Base-by-base conservation (phyloP, 2,329 filamentous ascomycete genomes). In the Paracoccidioides lutzii region DNA sequence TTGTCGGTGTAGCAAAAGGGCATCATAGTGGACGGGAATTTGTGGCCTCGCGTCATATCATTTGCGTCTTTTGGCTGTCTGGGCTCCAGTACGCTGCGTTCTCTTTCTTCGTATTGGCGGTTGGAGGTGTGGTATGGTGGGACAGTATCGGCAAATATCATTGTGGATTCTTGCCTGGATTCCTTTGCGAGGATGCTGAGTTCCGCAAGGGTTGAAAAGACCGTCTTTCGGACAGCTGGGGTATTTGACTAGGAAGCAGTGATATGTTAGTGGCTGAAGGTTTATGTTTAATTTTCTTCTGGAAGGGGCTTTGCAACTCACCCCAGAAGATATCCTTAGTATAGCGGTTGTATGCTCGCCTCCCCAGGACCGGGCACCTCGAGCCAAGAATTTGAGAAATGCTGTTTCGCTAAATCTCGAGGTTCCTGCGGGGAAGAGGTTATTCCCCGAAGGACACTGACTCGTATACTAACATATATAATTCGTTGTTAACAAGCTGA, bases 1-100 rank as follows among this genome's bases (percentile, higher is more conserved):
- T 82, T 73, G 2, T 83, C 84, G 53, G 76, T 69, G 76, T 94
- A 91, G 78, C 91, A 97, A 48, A 81, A 72, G 5, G 87, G 85
- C 49, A 90, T 77, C 30, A 81, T 74, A 55, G 78, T 77, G 37
- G 71, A 70, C 64, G 58, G 70, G 65, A 54, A 73, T 67, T 45
- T 71, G 33, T 50, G 64, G 53, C 68, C 62, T 60, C 68, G 57
- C 58, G 55, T 57, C 66, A 55, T 54, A 61, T 32, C 59, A 52
- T 50, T 54, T 60, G 63, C 59, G 45, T 53, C 53, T 48, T 66
- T 64, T 55, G 62, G 61, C 52, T 80, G 73, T 53, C 78, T 68
- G n/a, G 69, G 70, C 55, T 44, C 48, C 42, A 10, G 54, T 46
- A 33, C 46, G 43, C 15, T 54, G 45, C 3, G 52, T 28, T 41